Evolutionary conservation across 2,329 filamentous ascomycete species (phyloP), one percentile per base, ranked within the genome.

Genomic region (Nothomitra cinnamomea): DNA sequence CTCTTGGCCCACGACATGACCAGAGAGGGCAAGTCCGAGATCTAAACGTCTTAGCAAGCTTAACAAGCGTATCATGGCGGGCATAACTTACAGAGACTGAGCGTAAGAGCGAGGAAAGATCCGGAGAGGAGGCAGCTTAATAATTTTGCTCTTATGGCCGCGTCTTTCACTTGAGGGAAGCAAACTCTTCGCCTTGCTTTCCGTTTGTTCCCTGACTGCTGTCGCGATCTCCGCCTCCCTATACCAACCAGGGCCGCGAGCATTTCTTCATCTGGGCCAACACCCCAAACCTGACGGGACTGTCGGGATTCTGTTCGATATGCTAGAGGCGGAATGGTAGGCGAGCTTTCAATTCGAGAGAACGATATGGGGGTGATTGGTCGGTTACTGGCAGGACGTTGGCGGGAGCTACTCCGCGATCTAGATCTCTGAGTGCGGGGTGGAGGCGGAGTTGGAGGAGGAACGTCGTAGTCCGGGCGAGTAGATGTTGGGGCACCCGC

Each of bases 11-110:
- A 77, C 70, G 56, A 79, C 72, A 41, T 76, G 77, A 56, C 78
- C 73, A 2, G 82, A 82, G 45, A 88, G 71, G 19, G 80, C 77
- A 45, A 94, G 75, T 3, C 78, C 78, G 58, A 94, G 75, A 64
- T 92, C 87, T 92, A 57, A 43, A 32, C 38, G 45, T 50, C 28
- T 54, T 54, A 52, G 43, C 47, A 52, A 53, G 15, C 4, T 4
- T 25, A 35, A 25, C 17, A 3, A 17, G 8, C 24, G 28, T 10
- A 22, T 35, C 7, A 51, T 51, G 32, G 42, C 19, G 8, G n/a
- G 19, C 42, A 21, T n/a, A 7, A 40, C 52, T 51, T 21, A 50
- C 25, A 58, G 22, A n/a, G 56, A 51, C 57, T 55, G 17, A 45
- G 51, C 22, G 42, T 24, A 50, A 53, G 24, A 41, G 41, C 15